phyloP scores from a whole-genome alignment of 371 early-diverging fungal species.

The Actinomucor elegans region DNA sequence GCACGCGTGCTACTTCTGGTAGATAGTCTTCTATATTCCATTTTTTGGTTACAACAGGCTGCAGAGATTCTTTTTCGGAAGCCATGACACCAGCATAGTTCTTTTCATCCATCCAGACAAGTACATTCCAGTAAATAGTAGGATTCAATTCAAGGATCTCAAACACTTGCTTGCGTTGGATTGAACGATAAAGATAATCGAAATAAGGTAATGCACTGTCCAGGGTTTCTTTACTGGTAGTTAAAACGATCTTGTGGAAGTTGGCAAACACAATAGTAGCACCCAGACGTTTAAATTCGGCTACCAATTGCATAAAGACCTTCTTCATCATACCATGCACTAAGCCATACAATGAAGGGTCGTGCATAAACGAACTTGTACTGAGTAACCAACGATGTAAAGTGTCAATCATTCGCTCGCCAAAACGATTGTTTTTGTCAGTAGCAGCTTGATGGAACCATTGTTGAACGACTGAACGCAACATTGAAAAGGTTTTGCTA shows the following conservation, averaged over 20 bases:
- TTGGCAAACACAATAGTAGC: conserved; percentile 78
- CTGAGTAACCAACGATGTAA: conserved; percentile 90
- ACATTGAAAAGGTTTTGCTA: conserved; percentile 66
- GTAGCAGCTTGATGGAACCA: conserved; percentile 64
- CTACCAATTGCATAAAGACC: conserved; percentile 78
- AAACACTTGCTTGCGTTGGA: conserved; percentile 74
- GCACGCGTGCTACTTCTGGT: conserved; percentile 69
- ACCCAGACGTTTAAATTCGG: conserved; percentile 79
- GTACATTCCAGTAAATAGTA: conserved; percentile 72
- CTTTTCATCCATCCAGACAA: conserved; percentile 91
- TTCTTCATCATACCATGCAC: conserved; percentile 89
- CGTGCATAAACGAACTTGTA: conserved; percentile 74
- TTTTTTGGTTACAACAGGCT: conserved; percentile 32
- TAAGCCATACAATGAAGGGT: conserved; percentile 77
- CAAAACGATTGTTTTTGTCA: conserved; percentile 5
- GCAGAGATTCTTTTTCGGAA: not conserved
- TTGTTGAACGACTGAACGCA: conserved; percentile 75
- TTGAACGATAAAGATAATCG: conserved; percentile 68
- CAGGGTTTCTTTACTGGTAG: conserved; percentile 75
- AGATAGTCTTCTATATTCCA: conserved; percentile 92
- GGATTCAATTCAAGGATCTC: conserved; percentile 66
- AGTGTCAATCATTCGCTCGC: conserved; percentile 77
- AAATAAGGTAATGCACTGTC: conserved; percentile 73
- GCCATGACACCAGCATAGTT: conserved; percentile 82
- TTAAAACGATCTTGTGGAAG: conserved; percentile 77